phyloP scores from a whole-genome alignment of 169 alveolate species.

The Plasmodium gaboni region DNA sequence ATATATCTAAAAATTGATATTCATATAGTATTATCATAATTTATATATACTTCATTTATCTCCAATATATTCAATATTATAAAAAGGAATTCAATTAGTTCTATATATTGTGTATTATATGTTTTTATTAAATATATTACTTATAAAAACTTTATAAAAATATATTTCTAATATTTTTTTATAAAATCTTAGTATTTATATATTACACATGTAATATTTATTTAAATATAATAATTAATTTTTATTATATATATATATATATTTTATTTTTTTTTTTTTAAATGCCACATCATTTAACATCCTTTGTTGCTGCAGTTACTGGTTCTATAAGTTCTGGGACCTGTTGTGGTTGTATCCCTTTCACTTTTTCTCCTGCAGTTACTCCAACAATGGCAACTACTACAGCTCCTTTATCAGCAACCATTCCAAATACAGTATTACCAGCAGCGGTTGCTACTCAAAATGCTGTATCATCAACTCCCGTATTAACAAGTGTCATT shows the following conservation, averaged over 20 bases:
- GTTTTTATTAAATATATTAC: too few relatives aligned
- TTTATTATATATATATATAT: conserved; percentile 13
- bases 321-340: conserved; percentile 76
- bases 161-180: too few relatives aligned
- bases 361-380: conserved; percentile 52
- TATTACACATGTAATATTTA: background rate
- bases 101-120: too few relatives aligned
- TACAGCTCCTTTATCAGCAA: conserved; percentile 68
- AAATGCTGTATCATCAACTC: conserved; percentile 69
- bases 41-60: too few relatives aligned
- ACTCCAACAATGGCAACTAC: conserved; percentile 68
- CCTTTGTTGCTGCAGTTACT: conserved; percentile 70
- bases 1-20: too few relatives aligned
- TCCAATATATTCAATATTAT: too few relatives aligned
- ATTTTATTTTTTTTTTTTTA: background rate
- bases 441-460: conserved; percentile 75
- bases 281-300: conserved; percentile 75
- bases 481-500: conserved; percentile 58
- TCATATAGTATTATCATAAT: too few relatives aligned
- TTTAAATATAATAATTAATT: background rate
- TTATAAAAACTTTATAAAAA: too few relatives aligned
- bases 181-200: too few relatives aligned
- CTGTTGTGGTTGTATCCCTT: conserved; percentile 75
- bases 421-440: conserved; percentile 58
- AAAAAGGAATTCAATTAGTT: too few relatives aligned